These are phyloP conservation scores for Calonectria henricotiae DNA, from an alignment of 2,329 filamentous ascomycete genomes.

Conservation along the genomic window DNA sequence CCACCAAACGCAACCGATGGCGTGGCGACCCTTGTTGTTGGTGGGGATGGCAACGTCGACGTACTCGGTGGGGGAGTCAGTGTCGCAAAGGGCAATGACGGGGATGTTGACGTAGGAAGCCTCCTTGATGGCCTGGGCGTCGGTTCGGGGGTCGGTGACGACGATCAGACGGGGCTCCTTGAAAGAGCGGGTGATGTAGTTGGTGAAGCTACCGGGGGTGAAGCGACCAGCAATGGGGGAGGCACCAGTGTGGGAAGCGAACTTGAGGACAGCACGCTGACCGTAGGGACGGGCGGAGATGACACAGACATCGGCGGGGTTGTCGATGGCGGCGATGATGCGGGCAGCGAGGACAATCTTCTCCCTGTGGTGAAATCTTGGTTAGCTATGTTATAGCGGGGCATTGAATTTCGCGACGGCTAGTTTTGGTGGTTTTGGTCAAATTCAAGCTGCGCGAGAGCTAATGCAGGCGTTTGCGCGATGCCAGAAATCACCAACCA, in stretches of 20 bases:
- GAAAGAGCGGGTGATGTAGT: slow-evolving; percentile 99
- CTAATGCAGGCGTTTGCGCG: slow-evolving; percentile 12
- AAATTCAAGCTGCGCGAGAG: slow-evolving; percentile 21
- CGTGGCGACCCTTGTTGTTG: slow-evolving; percentile 99
- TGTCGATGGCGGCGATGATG: slow-evolving; percentile 99
- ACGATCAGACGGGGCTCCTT: slow-evolving; percentile 99
- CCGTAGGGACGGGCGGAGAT: slow-evolving; percentile 99
- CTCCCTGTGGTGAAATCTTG: slow-evolving; percentile 77
- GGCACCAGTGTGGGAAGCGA: slow-evolving; percentile 98
- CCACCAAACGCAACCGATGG: slow-evolving; percentile 99
- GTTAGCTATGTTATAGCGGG: slow-evolving; percentile 44
- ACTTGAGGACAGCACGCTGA: slow-evolving; percentile 99
- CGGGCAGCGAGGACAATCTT: slow-evolving; percentile 99
- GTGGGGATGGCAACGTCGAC: slow-evolving; percentile 99
- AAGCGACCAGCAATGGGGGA: slow-evolving; percentile 99
- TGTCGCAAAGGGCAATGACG: slow-evolving; percentile 99
- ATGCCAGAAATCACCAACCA: neutral
- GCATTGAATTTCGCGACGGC: slow-evolving; percentile 39
- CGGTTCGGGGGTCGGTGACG: slow-evolving; percentile 99
- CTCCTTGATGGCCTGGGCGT: slow-evolving; percentile 99
- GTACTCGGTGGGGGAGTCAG: slow-evolving; percentile 99
- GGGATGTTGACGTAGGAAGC: slow-evolving; percentile 99
- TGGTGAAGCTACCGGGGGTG: slow-evolving; percentile 99
- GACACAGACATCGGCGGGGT: slow-evolving; percentile 99
- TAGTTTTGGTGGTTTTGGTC: slow-evolving; percentile 43